A percentile compares a stretch with the other conserved stretches of the same genome.
Evolutionary conservation across 2,329 filamentous ascomycete species (phyloP).

Genomic region (Ophiostoma sp.): DNA sequence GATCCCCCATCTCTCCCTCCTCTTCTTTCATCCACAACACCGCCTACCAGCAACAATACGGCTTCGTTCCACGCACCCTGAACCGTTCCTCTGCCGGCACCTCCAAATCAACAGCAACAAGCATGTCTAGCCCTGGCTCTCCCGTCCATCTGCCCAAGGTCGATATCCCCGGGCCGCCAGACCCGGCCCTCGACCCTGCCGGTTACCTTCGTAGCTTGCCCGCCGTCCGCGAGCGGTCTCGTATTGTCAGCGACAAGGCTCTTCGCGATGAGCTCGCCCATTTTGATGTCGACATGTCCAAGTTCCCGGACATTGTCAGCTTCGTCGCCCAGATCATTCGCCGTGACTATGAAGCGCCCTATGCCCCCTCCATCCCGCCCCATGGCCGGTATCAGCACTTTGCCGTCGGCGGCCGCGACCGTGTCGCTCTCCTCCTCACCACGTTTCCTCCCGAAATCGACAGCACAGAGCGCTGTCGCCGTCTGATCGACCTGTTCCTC

Average conservation of each 20-base stretch:
- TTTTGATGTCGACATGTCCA: conserved; percentile 81
- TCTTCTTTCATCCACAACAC: conserved; percentile 16
- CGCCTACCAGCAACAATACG: conserved; percentile 32
- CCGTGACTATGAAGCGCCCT: conserved; percentile 51
- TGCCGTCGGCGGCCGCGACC: conserved; percentile 69
- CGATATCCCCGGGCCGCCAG: conserved; percentile 75
- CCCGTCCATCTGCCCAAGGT: conserved; percentile 62
- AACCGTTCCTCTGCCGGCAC: conserved; percentile 50
- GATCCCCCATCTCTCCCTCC: conserved; percentile 32
- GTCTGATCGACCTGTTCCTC: conserved; percentile 62
- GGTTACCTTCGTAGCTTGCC: conserved; percentile 87
- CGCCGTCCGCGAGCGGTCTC: conserved; percentile 75
- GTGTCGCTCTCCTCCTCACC: conserved; percentile 63
- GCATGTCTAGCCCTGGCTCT: conserved; percentile 30
- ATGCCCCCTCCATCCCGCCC: conserved; percentile 61
- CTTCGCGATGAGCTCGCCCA: conserved; percentile 71
- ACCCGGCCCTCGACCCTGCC: conserved; percentile 80
- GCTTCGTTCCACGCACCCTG: conserved; percentile 36
- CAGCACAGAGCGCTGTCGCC: conserved; percentile 65
- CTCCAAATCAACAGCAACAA: conserved; percentile 29
- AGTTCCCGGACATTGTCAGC: conserved; percentile 74
- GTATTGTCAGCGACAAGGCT: conserved; percentile 69
- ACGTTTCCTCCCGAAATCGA: conserved; percentile 66
- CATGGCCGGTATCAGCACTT: conserved; percentile 84
- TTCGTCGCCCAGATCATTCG: conserved; percentile 95